Conservation (phyloP, 345 rosid genomes). For the Eucalyptus lansdowneana region DNA sequence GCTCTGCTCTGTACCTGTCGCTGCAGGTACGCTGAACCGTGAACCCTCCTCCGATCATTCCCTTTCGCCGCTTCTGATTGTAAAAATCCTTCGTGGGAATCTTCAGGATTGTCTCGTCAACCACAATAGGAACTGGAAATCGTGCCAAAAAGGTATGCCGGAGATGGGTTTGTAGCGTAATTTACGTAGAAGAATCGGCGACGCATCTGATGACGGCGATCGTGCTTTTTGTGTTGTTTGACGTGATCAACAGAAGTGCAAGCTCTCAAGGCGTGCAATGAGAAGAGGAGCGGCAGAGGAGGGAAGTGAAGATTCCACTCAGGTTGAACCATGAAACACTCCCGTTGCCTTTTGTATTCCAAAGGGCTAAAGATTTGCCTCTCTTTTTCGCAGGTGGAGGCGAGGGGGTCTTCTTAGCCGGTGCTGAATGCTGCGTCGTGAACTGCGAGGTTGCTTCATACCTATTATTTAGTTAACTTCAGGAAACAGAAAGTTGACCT, state of each 20-base stretch:
- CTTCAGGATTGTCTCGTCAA: constrained; percentile 71
- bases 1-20: constrained; percentile 63
- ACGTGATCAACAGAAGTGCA: constrained; percentile 24
- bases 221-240: background rate
- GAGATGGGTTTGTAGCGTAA: background rate
- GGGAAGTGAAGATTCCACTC: background rate
- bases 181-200: background rate
- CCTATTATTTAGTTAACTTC: rapidly evolving
- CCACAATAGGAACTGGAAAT: constrained; percentile 68
- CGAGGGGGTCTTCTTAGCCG: background rate
- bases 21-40: constrained; percentile 27
- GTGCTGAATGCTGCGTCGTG: background rate
- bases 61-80: background rate
- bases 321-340: background rate
- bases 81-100: background rate
- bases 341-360: background rate
- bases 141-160: constrained; percentile 66
- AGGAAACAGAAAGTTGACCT: background rate
- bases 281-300: constrained; percentile 15
- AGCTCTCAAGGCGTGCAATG: constrained; percentile 53
- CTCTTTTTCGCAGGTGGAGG: background rate
- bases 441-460: background rate
- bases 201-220: background rate
- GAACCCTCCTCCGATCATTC: background rate
- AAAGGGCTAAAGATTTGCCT: background rate